These are phyloP conservation scores for Penicillium brevicompactum DNA, from an alignment of 2,329 filamentous ascomycete species.

Conservation along the genomic window DNA sequence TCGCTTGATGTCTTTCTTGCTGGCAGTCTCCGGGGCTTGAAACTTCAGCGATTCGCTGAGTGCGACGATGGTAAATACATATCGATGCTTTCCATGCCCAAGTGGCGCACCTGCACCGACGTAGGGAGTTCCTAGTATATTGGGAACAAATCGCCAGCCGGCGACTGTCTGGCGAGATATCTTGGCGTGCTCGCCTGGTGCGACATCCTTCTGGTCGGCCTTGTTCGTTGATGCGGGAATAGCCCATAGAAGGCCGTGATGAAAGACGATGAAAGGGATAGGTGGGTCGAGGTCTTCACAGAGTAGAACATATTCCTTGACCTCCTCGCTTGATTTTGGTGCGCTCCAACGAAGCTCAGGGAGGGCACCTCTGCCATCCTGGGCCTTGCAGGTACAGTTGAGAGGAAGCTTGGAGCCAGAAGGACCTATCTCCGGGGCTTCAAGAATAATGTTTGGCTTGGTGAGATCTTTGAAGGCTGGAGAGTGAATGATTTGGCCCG, in stretches of 20 bases:
- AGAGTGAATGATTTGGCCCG: constrained; percentile 22
- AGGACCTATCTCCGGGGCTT: constrained; percentile 24
- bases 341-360: constrained; percentile 29
- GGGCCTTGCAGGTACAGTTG: constrained; percentile 25
- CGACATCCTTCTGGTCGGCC: constrained; percentile 20
- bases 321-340: constrained; percentile 13
- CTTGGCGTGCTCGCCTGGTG: constrained; percentile 8
- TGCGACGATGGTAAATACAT: constrained; percentile 35
- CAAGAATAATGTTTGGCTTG: constrained; percentile 27
- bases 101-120: constrained; percentile 29
- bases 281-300: constrained; percentile 36
- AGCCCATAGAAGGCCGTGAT: constrained; percentile 33
- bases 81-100: constrained; percentile 37
- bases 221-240: constrained; percentile 28
- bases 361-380: constrained; percentile 23
- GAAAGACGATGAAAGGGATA: constrained; percentile 28
- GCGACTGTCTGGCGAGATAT: constrained; percentile 22
- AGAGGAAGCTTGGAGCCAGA: constrained; percentile 26
- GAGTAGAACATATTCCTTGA: constrained; percentile 31
- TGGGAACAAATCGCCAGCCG: constrained; percentile 34
- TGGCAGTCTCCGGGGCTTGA: constrained; percentile 21
- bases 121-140: constrained; percentile 26
- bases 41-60: constrained; percentile 28
- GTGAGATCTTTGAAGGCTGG: constrained; percentile 25
- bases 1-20: constrained; percentile 29